Evolutionary conservation across 176 grass and related monocot species (phyloP).

Genomic region (Eragrostis nindensis): DNA sequence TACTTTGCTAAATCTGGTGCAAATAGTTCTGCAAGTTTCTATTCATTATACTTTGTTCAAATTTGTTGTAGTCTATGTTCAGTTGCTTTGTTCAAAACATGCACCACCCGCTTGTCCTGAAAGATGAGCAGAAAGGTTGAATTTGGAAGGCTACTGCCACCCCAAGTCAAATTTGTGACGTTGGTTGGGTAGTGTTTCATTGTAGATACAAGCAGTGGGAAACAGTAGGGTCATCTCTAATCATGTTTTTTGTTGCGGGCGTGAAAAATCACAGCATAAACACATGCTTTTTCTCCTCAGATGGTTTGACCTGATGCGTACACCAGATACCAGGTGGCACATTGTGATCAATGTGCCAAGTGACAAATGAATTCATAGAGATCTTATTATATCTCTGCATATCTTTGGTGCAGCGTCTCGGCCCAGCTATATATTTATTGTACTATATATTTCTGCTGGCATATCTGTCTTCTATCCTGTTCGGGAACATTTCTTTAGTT

Average conservation of each 20-base stretch:
- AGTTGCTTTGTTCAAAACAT: constrained; percentile 19
- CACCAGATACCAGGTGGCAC: background rate
- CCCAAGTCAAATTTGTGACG: background rate
- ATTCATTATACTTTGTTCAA: background rate
- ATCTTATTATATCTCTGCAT: constrained; percentile 11
- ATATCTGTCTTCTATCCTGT: constrained; percentile 1
- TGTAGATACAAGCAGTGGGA: background rate
- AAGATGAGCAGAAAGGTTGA: background rate
- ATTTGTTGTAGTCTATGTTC: background rate
- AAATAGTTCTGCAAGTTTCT: constrained; percentile 4
- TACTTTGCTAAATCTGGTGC: background rate
- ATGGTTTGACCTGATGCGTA: constrained; percentile 11
- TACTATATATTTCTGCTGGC: background rate
- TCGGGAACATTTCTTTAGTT: background rate
- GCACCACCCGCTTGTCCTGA: constrained; percentile 1
- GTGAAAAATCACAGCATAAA: constrained; percentile 18
- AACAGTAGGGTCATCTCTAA: background rate
- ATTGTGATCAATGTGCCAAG: background rate
- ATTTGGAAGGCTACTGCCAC: background rate
- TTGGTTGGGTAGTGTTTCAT: background rate
- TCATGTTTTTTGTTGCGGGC: background rate
- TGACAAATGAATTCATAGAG: background rate
- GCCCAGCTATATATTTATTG: background rate
- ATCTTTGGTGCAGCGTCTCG: background rate
- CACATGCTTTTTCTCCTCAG: background rate